phyloP scores from a whole-genome alignment of 2,329 filamentous ascomycete species.

The Sclerotinia nivalis region DNA sequence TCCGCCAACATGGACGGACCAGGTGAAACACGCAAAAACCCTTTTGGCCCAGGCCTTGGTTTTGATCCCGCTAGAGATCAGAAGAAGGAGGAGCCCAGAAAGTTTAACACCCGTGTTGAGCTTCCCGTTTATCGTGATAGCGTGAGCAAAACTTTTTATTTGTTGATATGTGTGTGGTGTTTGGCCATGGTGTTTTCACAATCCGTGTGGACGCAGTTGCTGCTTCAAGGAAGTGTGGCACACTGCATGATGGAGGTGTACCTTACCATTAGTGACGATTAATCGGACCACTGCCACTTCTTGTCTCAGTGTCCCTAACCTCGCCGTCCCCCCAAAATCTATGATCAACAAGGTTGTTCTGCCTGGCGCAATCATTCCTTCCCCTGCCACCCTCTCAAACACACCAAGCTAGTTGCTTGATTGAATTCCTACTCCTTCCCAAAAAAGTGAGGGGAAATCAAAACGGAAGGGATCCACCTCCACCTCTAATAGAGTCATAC shows the following conservation, averaged over 20 bases:
- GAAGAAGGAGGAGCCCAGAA: slow-evolving; percentile 32
- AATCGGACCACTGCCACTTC: neutral
- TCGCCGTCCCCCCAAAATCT: neutral
- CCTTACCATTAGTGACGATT: too few species aligned
- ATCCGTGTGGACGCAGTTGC: neutral
- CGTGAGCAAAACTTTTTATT: slow-evolving; percentile 5
- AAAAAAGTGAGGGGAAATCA: neutral
- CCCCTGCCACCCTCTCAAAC: neutral
- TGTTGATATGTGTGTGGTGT: neutral
- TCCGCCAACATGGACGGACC: slow-evolving; percentile 15
- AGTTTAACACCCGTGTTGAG: slow-evolving; percentile 53
- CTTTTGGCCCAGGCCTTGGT: slow-evolving; percentile 41
- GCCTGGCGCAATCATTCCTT: neutral
- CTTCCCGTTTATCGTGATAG: slow-evolving; percentile 38
- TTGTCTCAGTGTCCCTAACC: neutral
- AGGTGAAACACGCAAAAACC: slow-evolving; percentile 23
- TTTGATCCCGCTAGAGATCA: slow-evolving; percentile 46
- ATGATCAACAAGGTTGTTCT: neutral
- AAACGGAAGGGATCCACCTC: neutral
- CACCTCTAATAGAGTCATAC: neutral
- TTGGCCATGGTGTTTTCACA: neutral
- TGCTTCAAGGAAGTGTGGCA: slow-evolving; percentile 14
- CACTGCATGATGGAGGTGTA: neutral
- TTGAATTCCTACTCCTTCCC: neutral
- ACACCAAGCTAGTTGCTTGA: neutral